phyloP scores from a whole-genome alignment of 176 grass and related monocot species.

The Eleusine coracana region DNA sequence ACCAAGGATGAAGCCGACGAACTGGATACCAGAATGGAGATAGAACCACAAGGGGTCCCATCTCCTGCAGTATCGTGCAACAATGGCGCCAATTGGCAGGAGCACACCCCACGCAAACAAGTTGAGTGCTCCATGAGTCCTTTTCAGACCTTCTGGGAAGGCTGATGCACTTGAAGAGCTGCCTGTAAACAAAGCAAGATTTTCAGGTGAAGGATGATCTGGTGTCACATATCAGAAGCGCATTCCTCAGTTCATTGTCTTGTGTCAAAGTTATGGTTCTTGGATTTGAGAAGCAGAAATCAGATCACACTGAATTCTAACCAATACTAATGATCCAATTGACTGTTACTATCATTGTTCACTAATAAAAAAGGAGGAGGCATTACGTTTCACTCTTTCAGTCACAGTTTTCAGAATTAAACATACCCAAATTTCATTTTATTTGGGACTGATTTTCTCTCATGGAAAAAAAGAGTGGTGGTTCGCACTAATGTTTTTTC shows the following conservation, averaged over 20 bases:
- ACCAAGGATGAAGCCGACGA: constrained; percentile 82
- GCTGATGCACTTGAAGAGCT: constrained; percentile 55
- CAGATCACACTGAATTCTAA: constrained; percentile 27
- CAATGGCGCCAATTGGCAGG: constrained; percentile 79
- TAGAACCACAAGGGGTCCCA: constrained; percentile 97
- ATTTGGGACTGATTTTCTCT: background rate
- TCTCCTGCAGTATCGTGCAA: constrained; percentile 78
- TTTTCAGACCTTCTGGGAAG: constrained; percentile 70
- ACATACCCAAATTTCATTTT: background rate
- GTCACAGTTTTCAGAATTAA: background rate
- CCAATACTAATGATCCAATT: background rate
- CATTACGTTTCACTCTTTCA: no score
- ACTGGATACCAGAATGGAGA: constrained; percentile 77
- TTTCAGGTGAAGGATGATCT: constrained; percentile 13
- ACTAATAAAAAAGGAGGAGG: no score
- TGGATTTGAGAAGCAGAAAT: background rate
- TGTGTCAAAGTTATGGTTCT: constrained; percentile 16
- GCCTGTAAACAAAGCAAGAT: constrained; percentile 48
- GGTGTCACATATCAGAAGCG: constrained; percentile 15
- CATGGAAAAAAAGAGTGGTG: background rate
- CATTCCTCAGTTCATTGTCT: background rate
- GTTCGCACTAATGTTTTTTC: background rate
- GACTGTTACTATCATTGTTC: background rate
- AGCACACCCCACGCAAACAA: constrained; percentile 92
- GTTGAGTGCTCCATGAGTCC: constrained; percentile 82